These are phyloP conservation scores for Emericellopsis terricola DNA, from an alignment of 495 filamentous ascomycete genomes.

Conservation along the genomic window DNA sequence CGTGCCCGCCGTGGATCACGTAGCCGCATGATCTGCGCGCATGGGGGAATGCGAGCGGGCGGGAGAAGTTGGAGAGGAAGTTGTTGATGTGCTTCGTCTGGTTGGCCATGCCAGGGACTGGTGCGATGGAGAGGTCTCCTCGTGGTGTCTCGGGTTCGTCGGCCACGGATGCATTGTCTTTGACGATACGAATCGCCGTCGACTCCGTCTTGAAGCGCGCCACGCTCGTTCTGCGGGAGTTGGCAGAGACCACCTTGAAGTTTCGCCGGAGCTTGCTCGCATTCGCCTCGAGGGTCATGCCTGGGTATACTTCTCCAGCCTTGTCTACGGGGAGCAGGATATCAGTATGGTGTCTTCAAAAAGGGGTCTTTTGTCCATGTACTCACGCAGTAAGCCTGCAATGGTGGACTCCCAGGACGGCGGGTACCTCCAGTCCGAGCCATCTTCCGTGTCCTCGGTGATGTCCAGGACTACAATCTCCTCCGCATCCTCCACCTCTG, in stretches of 20 bases:
- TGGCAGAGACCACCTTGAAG: constrained; percentile 27
- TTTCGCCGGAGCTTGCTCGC: constrained; percentile 24
- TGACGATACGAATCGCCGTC: constrained; percentile 16
- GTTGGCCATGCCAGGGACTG: constrained; percentile 43
- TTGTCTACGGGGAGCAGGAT: too few species aligned
- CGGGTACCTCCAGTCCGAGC: constrained; percentile 5
- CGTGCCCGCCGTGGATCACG: constrained; percentile 64
- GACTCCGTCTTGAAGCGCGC: constrained; percentile 17
- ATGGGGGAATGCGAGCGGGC: constrained; percentile 6
- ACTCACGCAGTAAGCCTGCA: too few species aligned
- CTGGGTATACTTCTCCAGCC: constrained; percentile 27
- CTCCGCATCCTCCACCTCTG: constrained; percentile 15
- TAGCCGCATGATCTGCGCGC: constrained; percentile 32
- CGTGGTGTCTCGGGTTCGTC: constrained; percentile 4
- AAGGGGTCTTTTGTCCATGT: too few species aligned
- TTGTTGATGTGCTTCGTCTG: constrained; percentile 51
- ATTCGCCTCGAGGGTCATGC: constrained; percentile 28
- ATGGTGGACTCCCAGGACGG: constrained; percentile 14
- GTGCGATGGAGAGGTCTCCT: constrained; percentile 21
- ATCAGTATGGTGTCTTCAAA: too few species aligned
- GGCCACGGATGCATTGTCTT: constrained; percentile 2
- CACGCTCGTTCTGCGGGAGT: constrained; percentile 17
- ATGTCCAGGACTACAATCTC: constrained; percentile 18
- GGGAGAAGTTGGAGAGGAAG: constrained; percentile 40
- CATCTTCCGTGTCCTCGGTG: constrained; percentile 1